Percentiles rank a stretch among this genome's conserved stretches.
Conservation (phyloP, 2,329 filamentous ascomycete species). For the Calonectria montana region DNA sequence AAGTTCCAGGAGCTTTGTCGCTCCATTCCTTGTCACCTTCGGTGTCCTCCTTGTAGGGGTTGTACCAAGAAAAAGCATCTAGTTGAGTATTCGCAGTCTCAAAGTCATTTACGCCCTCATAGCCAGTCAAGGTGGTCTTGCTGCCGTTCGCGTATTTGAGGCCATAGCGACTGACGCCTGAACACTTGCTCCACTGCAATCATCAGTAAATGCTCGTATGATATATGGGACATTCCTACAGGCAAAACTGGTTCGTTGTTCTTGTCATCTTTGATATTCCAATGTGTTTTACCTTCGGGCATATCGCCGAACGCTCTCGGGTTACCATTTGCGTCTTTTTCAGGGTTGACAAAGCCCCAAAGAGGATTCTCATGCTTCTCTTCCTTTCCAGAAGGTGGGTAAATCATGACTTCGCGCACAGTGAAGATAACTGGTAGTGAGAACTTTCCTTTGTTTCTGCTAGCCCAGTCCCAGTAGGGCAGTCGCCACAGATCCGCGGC, state of each 20-base stretch:
- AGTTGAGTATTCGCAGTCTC: background rate
- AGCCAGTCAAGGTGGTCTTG: background rate
- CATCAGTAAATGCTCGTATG: background rate
- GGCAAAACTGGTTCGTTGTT: background rate
- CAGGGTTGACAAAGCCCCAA: conserved; percentile 22
- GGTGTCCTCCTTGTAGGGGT: background rate
- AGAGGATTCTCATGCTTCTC: background rate
- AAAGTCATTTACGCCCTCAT: conserved; percentile 15
- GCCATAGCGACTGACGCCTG: conserved; percentile 22
- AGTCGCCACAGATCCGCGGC: background rate
- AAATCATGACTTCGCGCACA: background rate
- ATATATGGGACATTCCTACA: background rate
- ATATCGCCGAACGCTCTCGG: conserved; percentile 28
- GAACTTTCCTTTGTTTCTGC: conserved; percentile 18
- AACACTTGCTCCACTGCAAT: conserved; percentile 14
- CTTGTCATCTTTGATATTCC: conserved; percentile 18
- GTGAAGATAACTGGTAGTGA: background rate
- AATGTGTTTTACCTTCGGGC: conserved; percentile 21
- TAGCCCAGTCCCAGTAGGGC: background rate
- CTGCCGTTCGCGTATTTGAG: background rate
- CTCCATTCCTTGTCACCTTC: background rate
- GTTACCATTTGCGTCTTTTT: conserved; percentile 8
- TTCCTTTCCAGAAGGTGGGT: background rate
- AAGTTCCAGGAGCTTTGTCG: conserved; percentile 32
- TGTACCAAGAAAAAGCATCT: background rate